phyloP scores from a whole-genome alignment of 2,329 filamentous ascomycete genomes.

The Colletotrichum navitas region DNA sequence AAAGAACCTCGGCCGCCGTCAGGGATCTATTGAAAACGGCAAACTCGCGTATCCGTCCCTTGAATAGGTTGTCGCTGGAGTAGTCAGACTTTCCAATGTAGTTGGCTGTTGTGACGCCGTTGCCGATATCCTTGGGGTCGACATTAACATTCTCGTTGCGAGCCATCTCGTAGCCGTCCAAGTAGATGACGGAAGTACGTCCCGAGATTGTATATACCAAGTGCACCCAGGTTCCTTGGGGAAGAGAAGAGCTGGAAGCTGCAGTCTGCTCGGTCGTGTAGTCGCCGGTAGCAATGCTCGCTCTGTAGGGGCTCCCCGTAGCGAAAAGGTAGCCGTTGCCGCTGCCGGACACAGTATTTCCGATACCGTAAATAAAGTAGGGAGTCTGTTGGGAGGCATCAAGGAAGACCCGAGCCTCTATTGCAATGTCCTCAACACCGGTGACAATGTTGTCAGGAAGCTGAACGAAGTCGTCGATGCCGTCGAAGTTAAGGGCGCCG shows the following conservation, averaged over 20 bases:
- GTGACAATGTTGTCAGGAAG: slow-evolving; percentile 45
- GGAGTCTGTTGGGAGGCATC: slow-evolving; percentile 42
- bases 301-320: slow-evolving; percentile 45
- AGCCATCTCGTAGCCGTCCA: slow-evolving; percentile 51
- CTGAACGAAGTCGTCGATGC: slow-evolving; percentile 44
- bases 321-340: slow-evolving; percentile 46
- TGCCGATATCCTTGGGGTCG: slow-evolving; percentile 42
- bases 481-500: slow-evolving; percentile 44
- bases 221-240: slow-evolving; percentile 43
- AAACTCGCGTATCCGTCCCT: slow-evolving; percentile 45
- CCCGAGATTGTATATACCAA: slow-evolving; percentile 43
- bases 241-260: slow-evolving; percentile 39
- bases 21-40: slow-evolving; percentile 45
- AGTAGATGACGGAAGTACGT: slow-evolving; percentile 46
- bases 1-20: slow-evolving; percentile 40
- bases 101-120: slow-evolving; percentile 44
- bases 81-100: slow-evolving; percentile 45
- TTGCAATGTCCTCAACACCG: slow-evolving; percentile 42
- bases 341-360: slow-evolving; percentile 42
- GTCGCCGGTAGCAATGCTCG: slow-evolving; percentile 43
- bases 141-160: slow-evolving; percentile 34
- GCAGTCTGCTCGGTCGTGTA: slow-evolving; percentile 43
- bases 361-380: slow-evolving; percentile 47
- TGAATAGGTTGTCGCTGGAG: slow-evolving; percentile 43
- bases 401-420: slow-evolving; percentile 43